phyloP scores from a whole-genome alignment of 2,329 filamentous ascomycete species.

The Aspergillus cejpii region DNA sequence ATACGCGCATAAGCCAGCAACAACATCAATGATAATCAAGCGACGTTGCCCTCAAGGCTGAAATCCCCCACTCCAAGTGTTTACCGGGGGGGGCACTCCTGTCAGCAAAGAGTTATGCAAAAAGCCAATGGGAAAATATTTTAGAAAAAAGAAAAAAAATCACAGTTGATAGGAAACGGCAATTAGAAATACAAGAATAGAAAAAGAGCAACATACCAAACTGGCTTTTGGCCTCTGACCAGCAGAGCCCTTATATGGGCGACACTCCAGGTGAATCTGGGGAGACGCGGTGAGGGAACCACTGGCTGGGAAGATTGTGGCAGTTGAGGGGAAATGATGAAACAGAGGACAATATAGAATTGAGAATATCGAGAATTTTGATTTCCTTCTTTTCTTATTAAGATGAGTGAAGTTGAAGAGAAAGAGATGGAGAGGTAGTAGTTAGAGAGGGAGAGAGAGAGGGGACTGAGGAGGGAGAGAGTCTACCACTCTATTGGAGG shows the following conservation, averaged over 20 bases:
- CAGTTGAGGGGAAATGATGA: too few relatives aligned
- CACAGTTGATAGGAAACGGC: too few relatives aligned
- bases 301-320: neutral
- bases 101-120: neutral
- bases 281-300: constrained; percentile 9
- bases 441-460: constrained; percentile 10
- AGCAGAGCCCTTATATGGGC: constrained; percentile 10
- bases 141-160: too few relatives aligned
- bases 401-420: constrained; percentile 7
- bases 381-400: too few relatives aligned
- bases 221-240: neutral
- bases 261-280: constrained; percentile 13
- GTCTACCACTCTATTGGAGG: constrained; percentile 11
- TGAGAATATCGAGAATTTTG: too few relatives aligned
- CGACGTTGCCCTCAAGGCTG: too few relatives aligned
- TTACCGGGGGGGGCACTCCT: too few relatives aligned
- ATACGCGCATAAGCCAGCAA: neutral
- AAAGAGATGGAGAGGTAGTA: constrained; percentile 9
- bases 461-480: constrained; percentile 6
- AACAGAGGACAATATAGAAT: constrained; percentile 1
- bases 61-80: too few relatives aligned
- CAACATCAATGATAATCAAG: too few relatives aligned
- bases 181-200: neutral
- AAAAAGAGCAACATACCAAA: neutral
- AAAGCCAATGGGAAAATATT: too few relatives aligned